Conservation (phyloP, 495 filamentous ascomycete species). For the Cercophora samala region DNA sequence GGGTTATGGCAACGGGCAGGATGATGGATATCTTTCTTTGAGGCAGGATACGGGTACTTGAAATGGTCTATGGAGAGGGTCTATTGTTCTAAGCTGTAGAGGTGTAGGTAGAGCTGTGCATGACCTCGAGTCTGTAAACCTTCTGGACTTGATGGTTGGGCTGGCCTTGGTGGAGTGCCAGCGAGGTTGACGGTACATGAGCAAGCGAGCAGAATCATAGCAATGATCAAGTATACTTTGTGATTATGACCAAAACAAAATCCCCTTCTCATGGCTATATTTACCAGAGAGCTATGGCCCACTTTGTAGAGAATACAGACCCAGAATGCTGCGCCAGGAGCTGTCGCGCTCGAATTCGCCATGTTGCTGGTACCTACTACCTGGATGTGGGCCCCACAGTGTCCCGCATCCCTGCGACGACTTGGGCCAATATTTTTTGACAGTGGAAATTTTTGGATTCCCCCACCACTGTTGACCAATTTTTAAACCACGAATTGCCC, state of each 20-base stretch:
- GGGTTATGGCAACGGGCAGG: neutral
- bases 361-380: slow-evolving; percentile 2
- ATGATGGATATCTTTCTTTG: neutral
- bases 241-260: too few relatives aligned
- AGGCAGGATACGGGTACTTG: too few relatives aligned
- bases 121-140: neutral
- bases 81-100: neutral
- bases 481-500: slow-evolving; percentile 19
- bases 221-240: neutral
- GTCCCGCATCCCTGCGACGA: slow-evolving; percentile 6
- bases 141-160: neutral
- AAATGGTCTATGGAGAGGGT: too few relatives aligned
- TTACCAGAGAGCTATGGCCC: neutral
- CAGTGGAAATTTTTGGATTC: slow-evolving; percentile 21
- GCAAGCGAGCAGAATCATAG: neutral
- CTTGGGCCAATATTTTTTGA: slow-evolving; percentile 22
- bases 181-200: neutral
- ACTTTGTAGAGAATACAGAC: neutral
- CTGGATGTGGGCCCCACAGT: neutral
- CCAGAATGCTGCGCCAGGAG: neutral
- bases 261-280: neutral
- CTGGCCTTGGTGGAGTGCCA: neutral
- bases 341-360: neutral
- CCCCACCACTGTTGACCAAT: slow-evolving; percentile 18
- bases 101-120: neutral